These are phyloP conservation scores for Dactylonectria macrodidyma DNA, from an alignment of 2,329 filamentous ascomycete genomes.

Conservation along the genomic window DNA sequence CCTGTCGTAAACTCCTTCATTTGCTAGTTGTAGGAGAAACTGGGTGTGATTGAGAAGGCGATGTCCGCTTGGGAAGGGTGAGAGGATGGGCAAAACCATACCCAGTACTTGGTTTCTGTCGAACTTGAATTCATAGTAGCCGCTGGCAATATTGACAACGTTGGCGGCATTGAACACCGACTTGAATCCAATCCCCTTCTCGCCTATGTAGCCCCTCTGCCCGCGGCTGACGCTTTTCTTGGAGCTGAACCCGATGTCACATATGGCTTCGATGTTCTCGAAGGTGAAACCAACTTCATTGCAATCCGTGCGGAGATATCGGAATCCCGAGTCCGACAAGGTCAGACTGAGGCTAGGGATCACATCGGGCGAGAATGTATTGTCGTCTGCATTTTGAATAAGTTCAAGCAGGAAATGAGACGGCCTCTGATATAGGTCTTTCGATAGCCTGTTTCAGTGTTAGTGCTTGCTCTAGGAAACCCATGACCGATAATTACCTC, in stretches of 20 bases:
- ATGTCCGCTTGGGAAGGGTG: constrained; percentile 42
- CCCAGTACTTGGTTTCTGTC: constrained; percentile 49
- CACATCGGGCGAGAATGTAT: neutral
- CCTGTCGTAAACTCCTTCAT: constrained; percentile 30
- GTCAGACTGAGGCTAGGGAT: constrained; percentile 8
- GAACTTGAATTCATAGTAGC: constrained; percentile 51
- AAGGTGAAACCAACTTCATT: constrained; percentile 22
- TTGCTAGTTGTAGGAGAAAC: neutral
- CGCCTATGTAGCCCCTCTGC: constrained; percentile 48
- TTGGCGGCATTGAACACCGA: constrained; percentile 52
- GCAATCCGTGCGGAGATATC: constrained; percentile 12
- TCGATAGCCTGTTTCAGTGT: neutral
- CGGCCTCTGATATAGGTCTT: constrained; percentile 7
- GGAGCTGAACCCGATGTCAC: constrained; percentile 2
- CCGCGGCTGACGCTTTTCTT: neutral
- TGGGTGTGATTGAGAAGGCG: constrained; percentile 7
- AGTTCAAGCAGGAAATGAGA: constrained; percentile 21
- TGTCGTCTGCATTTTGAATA: constrained; percentile 27
- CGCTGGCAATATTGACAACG: constrained; percentile 49
- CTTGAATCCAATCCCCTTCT: constrained; percentile 56
- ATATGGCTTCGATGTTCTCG: constrained; percentile 3
- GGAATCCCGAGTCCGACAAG: constrained; percentile 1
- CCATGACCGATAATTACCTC: neutral
- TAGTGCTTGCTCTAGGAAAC: neutral
- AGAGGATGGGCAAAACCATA: constrained; percentile 53